These are phyloP conservation scores for Mortierella sp. DNA, from an alignment of 371 early-diverging fungal species.

Conservation along the genomic window DNA sequence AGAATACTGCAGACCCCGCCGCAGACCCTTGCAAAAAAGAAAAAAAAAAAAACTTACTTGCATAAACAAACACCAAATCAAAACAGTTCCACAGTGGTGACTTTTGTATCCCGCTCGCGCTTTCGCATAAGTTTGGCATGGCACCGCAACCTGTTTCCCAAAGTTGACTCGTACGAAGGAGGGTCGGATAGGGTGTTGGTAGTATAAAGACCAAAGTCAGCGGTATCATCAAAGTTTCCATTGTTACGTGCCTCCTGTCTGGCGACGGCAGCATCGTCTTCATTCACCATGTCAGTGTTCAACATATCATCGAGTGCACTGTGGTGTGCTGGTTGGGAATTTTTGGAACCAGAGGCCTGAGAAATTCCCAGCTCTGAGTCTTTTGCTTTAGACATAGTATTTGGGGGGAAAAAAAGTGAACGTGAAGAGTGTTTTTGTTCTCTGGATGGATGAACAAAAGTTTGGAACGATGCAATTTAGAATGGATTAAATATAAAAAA, in stretches of 20 bases:
- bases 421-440: no score
- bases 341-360: neutral
- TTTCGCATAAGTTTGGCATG: slow-evolving; percentile 42
- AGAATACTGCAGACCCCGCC: no score
- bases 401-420: neutral
- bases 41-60: slow-evolving; percentile 31
- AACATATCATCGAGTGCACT: slow-evolving; percentile 24
- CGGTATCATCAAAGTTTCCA: neutral
- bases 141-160: slow-evolving; percentile 18
- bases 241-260: slow-evolving; percentile 10
- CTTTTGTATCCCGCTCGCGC: slow-evolving; percentile 21
- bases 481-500: no score
- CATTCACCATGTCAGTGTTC: slow-evolving; percentile 16
- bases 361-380: neutral
- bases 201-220: neutral
- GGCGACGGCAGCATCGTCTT: slow-evolving; percentile 13
- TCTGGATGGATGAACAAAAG: no score
- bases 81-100: slow-evolving; percentile 47
- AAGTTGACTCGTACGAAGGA: slow-evolving; percentile 10
- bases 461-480: no score
- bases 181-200: slow-evolving; percentile 15
- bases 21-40: neutral
- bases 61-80: slow-evolving; percentile 51
- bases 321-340: neutral
- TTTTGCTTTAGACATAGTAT: neutral